These are phyloP conservation scores for Chaetomiaceae sp. DNA, from an alignment of 2,329 filamentous ascomycete species.

Conservation along the genomic window DNA sequence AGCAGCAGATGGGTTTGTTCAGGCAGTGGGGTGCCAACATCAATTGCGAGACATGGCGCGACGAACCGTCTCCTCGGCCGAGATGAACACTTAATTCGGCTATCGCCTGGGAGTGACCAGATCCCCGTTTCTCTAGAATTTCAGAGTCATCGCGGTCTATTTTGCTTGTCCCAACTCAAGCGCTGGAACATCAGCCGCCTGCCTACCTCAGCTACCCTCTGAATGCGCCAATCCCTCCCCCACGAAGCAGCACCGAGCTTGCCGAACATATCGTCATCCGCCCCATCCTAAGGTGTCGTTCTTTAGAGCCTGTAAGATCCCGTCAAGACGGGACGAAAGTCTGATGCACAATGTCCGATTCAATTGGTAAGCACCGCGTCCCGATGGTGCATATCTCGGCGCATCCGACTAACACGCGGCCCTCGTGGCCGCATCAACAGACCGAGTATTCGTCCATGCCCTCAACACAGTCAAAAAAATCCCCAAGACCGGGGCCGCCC, in stretches of 20 bases:
- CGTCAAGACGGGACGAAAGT: not conserved
- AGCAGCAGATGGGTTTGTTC: not conserved
- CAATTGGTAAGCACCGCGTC: constrained; percentile 41
- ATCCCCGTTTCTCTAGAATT: not conserved
- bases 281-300: not conserved
- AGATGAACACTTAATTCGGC: constrained; percentile 11
- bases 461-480: constrained; percentile 99
- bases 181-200: not conserved
- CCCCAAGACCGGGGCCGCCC: constrained; percentile 82
- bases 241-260: constrained; percentile 7
- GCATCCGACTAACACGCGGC: not conserved
- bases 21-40: constrained; percentile 16
- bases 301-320: not conserved
- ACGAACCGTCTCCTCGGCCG: constrained; percentile 13
- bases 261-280: not conserved
- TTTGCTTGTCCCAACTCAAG: not conserved
- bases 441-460: constrained; percentile 97
- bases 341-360: constrained; percentile 45
- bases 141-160: not conserved
- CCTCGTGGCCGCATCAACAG: constrained; percentile 42
- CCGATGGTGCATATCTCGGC: not conserved
- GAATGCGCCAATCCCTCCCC: not conserved
- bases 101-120: not conserved
- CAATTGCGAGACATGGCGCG: constrained; percentile 17
- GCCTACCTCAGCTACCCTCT: not conserved